phyloP scores from a whole-genome alignment of 129 eudicot genomes.

The Silybum marianum region DNA sequence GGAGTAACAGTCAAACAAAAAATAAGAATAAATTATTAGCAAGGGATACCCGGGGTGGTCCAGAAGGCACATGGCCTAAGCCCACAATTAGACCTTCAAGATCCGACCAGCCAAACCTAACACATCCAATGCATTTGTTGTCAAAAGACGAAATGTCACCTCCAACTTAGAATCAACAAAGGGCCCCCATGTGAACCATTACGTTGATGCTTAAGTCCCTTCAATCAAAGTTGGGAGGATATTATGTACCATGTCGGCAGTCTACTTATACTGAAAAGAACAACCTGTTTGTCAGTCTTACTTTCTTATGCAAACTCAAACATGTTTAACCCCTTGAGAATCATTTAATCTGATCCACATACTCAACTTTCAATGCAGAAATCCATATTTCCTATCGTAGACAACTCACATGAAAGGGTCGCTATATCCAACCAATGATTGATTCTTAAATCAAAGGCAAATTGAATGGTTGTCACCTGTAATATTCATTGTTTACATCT shows the following conservation, averaged over 20 bases:
- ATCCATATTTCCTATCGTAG: background rate
- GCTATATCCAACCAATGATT: background rate
- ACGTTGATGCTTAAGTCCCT: background rate
- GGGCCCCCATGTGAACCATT: background rate
- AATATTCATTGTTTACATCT: background rate
- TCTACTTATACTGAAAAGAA: background rate
- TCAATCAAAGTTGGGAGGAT: background rate
- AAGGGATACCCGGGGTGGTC: background rate
- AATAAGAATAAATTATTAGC: background rate
- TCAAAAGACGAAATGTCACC: background rate
- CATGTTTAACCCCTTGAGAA: background rate
- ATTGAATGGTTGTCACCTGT: background rate
- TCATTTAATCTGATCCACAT: background rate
- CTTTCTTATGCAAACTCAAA: background rate
- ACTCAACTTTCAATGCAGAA: background rate
- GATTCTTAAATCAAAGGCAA: background rate
- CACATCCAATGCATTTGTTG: background rate
- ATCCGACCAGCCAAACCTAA: slow-evolving; percentile 2
- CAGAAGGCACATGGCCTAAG: background rate
- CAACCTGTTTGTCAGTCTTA: background rate
- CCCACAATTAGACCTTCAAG: slow-evolving; percentile 4
- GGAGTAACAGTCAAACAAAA: background rate
- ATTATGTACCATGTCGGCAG: background rate
- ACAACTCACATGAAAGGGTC: slow-evolving; percentile 3
- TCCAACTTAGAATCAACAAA: background rate